Conservation (phyloP, 2,329 filamentous ascomycete genomes). For the Beauveria brongniartii region DNA sequence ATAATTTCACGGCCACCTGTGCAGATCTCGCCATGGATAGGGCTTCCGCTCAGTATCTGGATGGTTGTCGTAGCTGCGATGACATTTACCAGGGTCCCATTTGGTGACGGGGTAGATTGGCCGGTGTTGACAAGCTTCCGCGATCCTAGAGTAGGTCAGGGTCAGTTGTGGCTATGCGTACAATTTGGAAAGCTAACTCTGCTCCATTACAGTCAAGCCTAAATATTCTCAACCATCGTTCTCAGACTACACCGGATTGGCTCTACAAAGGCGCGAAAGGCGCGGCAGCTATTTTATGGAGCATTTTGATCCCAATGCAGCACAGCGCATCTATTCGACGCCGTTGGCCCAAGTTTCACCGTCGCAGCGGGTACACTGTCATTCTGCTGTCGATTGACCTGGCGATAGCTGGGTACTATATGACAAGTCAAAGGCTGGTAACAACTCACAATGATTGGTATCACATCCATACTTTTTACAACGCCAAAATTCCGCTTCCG, state of each 20-base stretch:
- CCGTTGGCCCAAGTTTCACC: background rate
- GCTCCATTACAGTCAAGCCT: background rate
- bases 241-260: background rate
- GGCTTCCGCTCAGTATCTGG: background rate
- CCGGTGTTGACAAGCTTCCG: background rate
- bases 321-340: background rate
- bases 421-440: background rate
- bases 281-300: background rate
- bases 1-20: background rate
- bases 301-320: background rate
- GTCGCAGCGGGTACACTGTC: background rate
- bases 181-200: background rate
- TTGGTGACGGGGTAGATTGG: background rate
- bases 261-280: conserved; percentile 4
- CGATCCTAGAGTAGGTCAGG: background rate
- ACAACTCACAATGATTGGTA: background rate
- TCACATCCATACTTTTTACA: background rate
- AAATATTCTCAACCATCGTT: background rate
- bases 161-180: background rate
- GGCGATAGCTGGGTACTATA: background rate
- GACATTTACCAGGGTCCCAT: background rate
- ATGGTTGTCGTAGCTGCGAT: background rate
- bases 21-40: background rate
- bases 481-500: background rate
- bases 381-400: background rate